Evolutionary conservation across 2,329 filamentous ascomycete genomes (phyloP), one percentile per base, ranked within the genome.

Genomic region (Byssochlamys sp.): DNA sequence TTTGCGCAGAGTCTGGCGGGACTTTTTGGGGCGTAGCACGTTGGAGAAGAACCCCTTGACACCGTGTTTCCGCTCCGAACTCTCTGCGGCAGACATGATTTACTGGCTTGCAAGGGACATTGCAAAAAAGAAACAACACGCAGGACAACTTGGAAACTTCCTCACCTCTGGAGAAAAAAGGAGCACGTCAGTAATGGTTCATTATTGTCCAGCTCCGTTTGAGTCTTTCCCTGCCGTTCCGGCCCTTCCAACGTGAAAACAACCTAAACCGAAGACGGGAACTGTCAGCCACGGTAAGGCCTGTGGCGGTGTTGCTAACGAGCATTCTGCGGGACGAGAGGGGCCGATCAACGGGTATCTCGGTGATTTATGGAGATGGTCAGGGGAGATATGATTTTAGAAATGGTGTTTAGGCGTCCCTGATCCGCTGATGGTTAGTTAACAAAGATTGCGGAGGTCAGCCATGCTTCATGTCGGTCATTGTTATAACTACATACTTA

Each of bases 1-100:
- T 48, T 61, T 61, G 27, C 59, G 58, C 14, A 61, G 55, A 12
- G 39, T 61, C 55, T 59, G 59, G 28, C 59, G 59, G 31, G 59
- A 61, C 26, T 61, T 61, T 24, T 61, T 61, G 19, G 59, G 59
- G 28, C 50, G 56, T 10, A 61, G 53, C 59, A n/a, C 49, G 12
- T 51, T 24, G 49, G 49, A 7, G 24, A 51, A 51, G 49, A 51
- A 51, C 25, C 25, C 49, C 27, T 10, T 27, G 4, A 51, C 39
- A 14, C 39, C 14, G 39, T n/a, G n/a, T 45, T 45, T 45, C 39
- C 39, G 39, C 39, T 45, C 39, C 39, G 12, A 14, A 45, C n/a
- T 45, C 39, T 45, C 39, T 45, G 39, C 39, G 19, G 39, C 39
- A 45, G 39, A 14, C 39, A 45, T 45, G 6, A 19, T 45, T 45